phyloP scores from a whole-genome alignment of 495 filamentous ascomycete species.

The Aspergillus sclerotioniger region DNA sequence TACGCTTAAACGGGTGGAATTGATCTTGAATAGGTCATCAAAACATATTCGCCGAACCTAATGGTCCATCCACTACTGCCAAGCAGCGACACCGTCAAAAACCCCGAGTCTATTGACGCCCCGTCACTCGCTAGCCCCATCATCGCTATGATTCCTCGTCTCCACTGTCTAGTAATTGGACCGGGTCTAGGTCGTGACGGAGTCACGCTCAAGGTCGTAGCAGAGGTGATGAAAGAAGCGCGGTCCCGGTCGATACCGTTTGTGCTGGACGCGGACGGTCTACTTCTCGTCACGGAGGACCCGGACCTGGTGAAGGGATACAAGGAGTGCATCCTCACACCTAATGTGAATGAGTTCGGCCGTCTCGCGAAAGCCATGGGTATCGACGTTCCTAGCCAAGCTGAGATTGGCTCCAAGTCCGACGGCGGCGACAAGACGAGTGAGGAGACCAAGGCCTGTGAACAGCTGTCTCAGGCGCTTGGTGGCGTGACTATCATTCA shows the following conservation, averaged over 20 bases:
- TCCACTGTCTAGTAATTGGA: slow-evolving; percentile 92
- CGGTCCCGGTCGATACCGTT: slow-evolving; percentile 71
- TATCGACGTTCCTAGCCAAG: slow-evolving; percentile 49
- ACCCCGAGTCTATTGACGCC: slow-evolving; percentile 44
- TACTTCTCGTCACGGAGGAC: slow-evolving; percentile 69
- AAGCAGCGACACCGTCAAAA: slow-evolving; percentile 51
- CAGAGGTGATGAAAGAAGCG: slow-evolving; percentile 75
- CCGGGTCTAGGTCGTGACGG: slow-evolving; percentile 88
- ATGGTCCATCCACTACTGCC: slow-evolving; percentile 98
- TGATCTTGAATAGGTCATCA: slow-evolving; percentile 62
- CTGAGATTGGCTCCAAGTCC: slow-evolving; percentile 38
- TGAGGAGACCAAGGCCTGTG: slow-evolving; percentile 56
- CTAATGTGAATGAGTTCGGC: slow-evolving; percentile 91
- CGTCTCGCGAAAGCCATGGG: slow-evolving; percentile 71
- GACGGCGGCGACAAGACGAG: slow-evolving; percentile 44
- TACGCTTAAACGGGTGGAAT: neutral
- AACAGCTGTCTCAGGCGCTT: slow-evolving; percentile 69
- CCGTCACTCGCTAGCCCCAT: slow-evolving; percentile 66
- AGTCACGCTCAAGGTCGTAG: slow-evolving; percentile 85
- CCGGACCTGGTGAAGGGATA: slow-evolving; percentile 80
- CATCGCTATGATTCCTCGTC: slow-evolving; percentile 74
- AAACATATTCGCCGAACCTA: slow-evolving; percentile 95
- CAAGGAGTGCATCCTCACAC: slow-evolving; percentile 82
- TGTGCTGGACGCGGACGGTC: slow-evolving; percentile 89
- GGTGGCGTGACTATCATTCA: slow-evolving; percentile 89